Evolutionary conservation across 345 rosid species (phyloP), one percentile per base, ranked within the genome.

Genomic region (Boechera divaricarpa): DNA sequence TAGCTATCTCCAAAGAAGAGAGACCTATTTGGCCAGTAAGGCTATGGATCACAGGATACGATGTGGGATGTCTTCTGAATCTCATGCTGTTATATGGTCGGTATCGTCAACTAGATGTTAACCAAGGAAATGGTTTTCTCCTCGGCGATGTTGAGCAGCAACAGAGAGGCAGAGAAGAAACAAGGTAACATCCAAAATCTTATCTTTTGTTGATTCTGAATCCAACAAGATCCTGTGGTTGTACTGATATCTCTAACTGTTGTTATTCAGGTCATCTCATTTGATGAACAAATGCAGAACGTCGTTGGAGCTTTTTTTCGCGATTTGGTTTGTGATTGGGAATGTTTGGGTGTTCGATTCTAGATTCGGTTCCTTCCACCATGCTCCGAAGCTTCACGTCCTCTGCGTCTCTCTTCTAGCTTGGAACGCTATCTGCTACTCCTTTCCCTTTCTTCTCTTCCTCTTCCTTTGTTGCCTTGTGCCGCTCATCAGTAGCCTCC

Each of bases 321-420:
- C 98, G n/a, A 96, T 93, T 51, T 96, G 99, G 99, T 96, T 96
- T 77, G 99, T 96, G 69, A 90, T 91, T 92, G 99, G 98, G 6
- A 96, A 93, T 55, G 97, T 91, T 7, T 96, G 99, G 99, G 93
- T 93, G 42, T 96, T 96, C 0, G 99, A 96, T 83, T 88, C 99
- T 2, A 88, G 97, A 18, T 88, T 93, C 4, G 93, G 92, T 44
- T 89, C 97, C 0, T 90, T 91, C 87, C 82, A 81, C 4, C 85
- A 72, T 38, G 94, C 99, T 55, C 98, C 99, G 0, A 92, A 85
- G 58, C 97, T 96, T 41, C 93, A 96, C 15, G 85, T 87, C 24
- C 92, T 96, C 47, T 96, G 98, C 77, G 85, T 91, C 86, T 87
- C 89, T 59, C 88, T 96, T 66, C 95, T 96, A 63, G 87, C 96